Base-by-base conservation (phyloP, 768 basidiomycete species). In the Pleurotus tuoliensis region DNA sequence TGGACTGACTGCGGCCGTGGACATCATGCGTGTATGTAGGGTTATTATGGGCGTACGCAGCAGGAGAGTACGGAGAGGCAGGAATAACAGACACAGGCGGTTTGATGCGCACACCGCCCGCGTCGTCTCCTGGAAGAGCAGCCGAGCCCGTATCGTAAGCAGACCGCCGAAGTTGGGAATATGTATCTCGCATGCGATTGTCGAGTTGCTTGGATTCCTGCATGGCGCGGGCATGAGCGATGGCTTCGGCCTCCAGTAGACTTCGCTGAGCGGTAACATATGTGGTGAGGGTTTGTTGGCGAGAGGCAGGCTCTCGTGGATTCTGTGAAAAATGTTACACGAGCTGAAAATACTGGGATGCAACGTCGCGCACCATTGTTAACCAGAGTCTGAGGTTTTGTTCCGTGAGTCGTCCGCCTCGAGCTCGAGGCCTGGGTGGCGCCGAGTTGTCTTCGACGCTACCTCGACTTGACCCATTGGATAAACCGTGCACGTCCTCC, bases 241-340 rank as follows among this genome's bases (percentile, higher is more conserved):
- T 70, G 2, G 86, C 83, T 62, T 96, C 94, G 4, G 90, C 90
- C 65, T 92, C 87, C 38, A 97, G 81, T 40, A 96, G 74, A 9
- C 82, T 78, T 57, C 85, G 80, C 64, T 98, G 96, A 1, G 88
- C 76, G 63, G 84, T 86, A 69, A 98, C 84, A 69, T 95, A 99
- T 2, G 74, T 75, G 56, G 87, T 82, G 5, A 99, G 74, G 3
- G 91, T 91, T 63, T 90, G 87, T 64, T 90, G 88, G 38, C 90
- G 85, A 37, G 94, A 87, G 3, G 88, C 78, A 11, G 94, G 92
- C 61, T 97, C 94, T 49, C 90, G 86, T 11, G 92, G 93, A 67
- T 93, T 98, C 96, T 98, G 61, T 16, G 7, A 34, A 58, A 55
- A 45, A 60, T 49, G 58, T 66, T 16, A 55, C 30, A 47, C 7